These are phyloP conservation scores for Capsella rubella DNA, from an alignment of 441 rosid species.

Conservation along the genomic window DNA sequence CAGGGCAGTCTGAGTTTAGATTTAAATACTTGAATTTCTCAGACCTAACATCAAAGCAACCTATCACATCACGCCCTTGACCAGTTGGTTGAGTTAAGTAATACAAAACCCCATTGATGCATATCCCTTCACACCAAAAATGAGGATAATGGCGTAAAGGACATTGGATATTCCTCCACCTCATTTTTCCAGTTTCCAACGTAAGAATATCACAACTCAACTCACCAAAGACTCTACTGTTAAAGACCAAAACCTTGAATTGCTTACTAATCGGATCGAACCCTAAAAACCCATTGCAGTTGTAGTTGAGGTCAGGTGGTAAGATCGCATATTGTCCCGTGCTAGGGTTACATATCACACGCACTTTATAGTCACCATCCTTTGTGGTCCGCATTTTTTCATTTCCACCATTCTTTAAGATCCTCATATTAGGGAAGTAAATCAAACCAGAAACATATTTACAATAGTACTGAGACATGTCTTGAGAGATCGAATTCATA, in stretches of 20 bases:
- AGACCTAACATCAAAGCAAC: neutral
- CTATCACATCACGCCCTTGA: neutral
- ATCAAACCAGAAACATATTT: neutral
- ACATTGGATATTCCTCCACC: neutral
- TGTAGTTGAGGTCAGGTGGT: neutral
- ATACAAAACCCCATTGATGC: neutral
- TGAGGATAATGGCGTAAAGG: neutral
- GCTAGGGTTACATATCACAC: neutral
- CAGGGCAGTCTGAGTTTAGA: too few relatives aligned
- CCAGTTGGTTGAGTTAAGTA: neutral
- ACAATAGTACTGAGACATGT: neutral
- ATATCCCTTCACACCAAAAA: neutral
- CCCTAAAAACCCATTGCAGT: neutral
- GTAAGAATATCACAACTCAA: neutral
- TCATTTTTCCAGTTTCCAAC: neutral
- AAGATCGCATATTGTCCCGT: neutral
- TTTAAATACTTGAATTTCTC: neutral
- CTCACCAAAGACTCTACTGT: neutral
- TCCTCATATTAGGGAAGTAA: neutral
- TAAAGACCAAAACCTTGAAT: neutral
- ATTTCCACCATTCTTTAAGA: neutral
- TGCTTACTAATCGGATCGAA: neutral
- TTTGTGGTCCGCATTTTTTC: neutral
- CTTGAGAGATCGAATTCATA: neutral
- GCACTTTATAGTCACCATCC: neutral